Conservation (phyloP, 495 filamentous ascomycete species). For the Jackrogersella minutella region DNA sequence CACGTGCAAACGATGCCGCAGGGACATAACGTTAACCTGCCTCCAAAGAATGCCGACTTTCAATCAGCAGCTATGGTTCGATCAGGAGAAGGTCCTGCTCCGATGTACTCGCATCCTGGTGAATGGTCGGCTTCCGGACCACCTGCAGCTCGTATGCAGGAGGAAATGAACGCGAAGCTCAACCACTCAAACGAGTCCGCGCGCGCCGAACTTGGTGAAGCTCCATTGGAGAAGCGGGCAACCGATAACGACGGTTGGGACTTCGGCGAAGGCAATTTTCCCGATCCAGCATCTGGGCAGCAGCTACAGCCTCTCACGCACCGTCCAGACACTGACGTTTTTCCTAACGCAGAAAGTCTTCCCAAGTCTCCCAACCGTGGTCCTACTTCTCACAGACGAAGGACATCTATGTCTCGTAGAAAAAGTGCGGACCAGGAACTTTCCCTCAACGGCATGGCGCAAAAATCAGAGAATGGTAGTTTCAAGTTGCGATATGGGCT, state of each 20-base stretch:
- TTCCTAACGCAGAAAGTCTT: constrained; percentile 82
- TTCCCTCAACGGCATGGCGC: constrained; percentile 53
- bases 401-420: constrained; percentile 71
- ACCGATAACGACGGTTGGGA: constrained; percentile 84
- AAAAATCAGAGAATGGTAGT: constrained; percentile 67
- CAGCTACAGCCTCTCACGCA: constrained; percentile 53
- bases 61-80: constrained; percentile 57
- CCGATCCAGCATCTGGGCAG: constrained; percentile 54
- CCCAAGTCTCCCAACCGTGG: constrained; percentile 80
- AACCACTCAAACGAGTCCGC: constrained; percentile 58
- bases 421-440: constrained; percentile 65
- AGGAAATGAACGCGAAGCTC: constrained; percentile 64
- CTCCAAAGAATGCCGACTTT: constrained; percentile 49
- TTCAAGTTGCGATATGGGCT: constrained; percentile 96
- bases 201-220: constrained; percentile 44
- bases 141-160: constrained; percentile 52
- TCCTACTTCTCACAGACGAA: constrained; percentile 77
- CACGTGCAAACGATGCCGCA: constrained; percentile 53
- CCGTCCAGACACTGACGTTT: constrained; percentile 82
- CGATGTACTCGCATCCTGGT: constrained; percentile 43
- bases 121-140: constrained; percentile 56
- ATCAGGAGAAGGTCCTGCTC: constrained; percentile 46
- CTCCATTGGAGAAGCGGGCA: constrained; percentile 50
- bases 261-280: constrained; percentile 77
- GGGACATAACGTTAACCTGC: constrained; percentile 40